phyloP scores from a whole-genome alignment of 169 alveolate species.

The Cryptosporidium viatorum region DNA sequence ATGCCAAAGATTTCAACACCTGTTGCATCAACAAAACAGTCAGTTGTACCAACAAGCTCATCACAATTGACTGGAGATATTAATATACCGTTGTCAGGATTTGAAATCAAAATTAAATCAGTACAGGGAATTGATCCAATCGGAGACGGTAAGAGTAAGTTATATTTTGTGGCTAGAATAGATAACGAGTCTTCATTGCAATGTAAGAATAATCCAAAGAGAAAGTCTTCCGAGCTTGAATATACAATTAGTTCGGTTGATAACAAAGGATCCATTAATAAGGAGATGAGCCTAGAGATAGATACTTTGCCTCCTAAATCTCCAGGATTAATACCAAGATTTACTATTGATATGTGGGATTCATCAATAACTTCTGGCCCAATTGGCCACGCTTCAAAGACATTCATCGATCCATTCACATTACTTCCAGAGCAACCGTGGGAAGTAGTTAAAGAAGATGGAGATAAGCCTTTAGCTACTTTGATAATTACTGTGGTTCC shows the following conservation, averaged over 20 bases:
- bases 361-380: constrained; percentile 42
- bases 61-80: constrained; percentile 49
- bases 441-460: constrained; percentile 37
- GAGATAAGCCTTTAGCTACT: constrained; percentile 78
- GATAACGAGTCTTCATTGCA: constrained; percentile 74
- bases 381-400: constrained; percentile 55
- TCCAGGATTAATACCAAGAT: constrained; percentile 84
- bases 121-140: constrained; percentile 39
- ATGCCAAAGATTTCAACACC: constrained; percentile 18
- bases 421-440: constrained; percentile 44
- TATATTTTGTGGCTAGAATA: constrained; percentile 77
- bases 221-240: constrained; percentile 76
- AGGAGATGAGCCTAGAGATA: constrained; percentile 77
- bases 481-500: constrained; percentile 82
- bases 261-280: constrained; percentile 79
- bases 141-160: constrained; percentile 70
- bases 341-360: constrained; percentile 81
- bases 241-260: constrained; percentile 11
- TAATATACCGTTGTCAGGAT: constrained; percentile 48
- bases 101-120: constrained; percentile 54
- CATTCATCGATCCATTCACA: constrained; percentile 64
- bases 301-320: constrained; percentile 82
- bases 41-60: constrained; percentile 28
- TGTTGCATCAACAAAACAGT: constrained; percentile 22
- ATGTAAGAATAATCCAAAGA: constrained; percentile 74